Evolutionary conservation across 345 rosid genomes (phyloP).

Genomic region (Eucalyptus erythrocorys): DNA sequence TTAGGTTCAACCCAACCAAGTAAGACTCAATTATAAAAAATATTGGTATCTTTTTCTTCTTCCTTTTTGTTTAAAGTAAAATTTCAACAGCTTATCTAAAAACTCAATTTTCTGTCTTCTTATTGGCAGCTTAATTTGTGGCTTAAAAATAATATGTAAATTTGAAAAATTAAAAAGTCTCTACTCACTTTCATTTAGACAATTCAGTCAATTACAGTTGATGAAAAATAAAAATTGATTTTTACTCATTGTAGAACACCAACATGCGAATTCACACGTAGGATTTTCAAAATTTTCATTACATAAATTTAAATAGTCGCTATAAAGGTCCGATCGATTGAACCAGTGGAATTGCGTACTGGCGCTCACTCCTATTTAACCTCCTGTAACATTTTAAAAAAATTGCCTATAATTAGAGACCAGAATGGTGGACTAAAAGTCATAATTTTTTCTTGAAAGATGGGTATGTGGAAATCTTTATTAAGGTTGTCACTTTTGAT

Average conservation of each 20-base stretch:
- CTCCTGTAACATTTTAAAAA: rapidly evolving
- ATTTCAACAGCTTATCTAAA: no score
- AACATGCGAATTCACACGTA: no score
- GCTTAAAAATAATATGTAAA: not conserved
- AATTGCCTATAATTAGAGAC: not conserved
- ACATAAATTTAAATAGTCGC: no score
- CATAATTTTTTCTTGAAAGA: not conserved
- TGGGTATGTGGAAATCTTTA: not conserved
- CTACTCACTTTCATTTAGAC: not conserved
- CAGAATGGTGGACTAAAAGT: not conserved
- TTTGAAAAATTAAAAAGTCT: not conserved
- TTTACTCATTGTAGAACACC: not conserved
- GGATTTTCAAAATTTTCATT: no score
- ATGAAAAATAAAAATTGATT: not conserved
- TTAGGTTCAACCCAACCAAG: no score
- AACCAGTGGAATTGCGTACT: not conserved
- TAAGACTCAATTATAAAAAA: no score
- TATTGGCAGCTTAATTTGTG: not conserved
- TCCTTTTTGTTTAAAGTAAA: no score
- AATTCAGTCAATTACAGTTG: not conserved
- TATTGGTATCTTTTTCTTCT: no score
- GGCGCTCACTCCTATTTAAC: not conserved
- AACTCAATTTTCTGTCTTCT: not conserved
- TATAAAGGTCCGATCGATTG: no score
- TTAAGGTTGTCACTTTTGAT: not conserved